Base-by-base conservation (phyloP, 2,329 filamentous ascomycete genomes). In the Aspergillus sp. region DNA sequence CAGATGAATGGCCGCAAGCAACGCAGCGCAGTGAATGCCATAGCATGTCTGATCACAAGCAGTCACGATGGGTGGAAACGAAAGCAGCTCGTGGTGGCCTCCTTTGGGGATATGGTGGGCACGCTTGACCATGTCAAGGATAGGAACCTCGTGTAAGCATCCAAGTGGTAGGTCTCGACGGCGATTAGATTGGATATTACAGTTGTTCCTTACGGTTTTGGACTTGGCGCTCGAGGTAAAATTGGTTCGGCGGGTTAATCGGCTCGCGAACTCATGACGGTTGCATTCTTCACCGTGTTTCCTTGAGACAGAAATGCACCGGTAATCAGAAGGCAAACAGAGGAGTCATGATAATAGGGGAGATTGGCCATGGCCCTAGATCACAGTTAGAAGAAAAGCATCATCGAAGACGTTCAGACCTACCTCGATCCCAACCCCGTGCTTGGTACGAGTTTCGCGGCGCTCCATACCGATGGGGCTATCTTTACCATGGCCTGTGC, bases 391-490 rank as follows among this genome's bases (percentile, higher is more conserved):
- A 94, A 92, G 72, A 74, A 78, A 2, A 76, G 78, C 32, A 78
- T 93, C 7, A 72, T 92, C 11, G 75, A 76, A 30, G 89, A 94
- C 60, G 85, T 93, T 64, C 88, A 89, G 60, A 88, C 90, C 60
- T 93, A 90, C 58, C 76, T 94, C 0, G 82, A 89, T 51, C 87
- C 88, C 0, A 73, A 78, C 57, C 43, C 10, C 35, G 49, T 48
- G 17, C 45, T 14, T 66, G 58, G 60, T 63, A 66, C 51, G 40
- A 50, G 24, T 53, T 56, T 44, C 55, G 61, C 19, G 62, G 89
- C 0, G 89, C 93, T 26, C 88, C 88, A 0, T 84, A 92, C 47
- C 79, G 89, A 0, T 74, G 89, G 30, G 90, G 89, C 0, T 93
- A 92, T 61, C 78, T 93, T 0, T 88, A 93, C 60, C 80, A 90